phyloP scores from a whole-genome alignment of 116 monocot species.

The Cymodocea nodosa region DNA sequence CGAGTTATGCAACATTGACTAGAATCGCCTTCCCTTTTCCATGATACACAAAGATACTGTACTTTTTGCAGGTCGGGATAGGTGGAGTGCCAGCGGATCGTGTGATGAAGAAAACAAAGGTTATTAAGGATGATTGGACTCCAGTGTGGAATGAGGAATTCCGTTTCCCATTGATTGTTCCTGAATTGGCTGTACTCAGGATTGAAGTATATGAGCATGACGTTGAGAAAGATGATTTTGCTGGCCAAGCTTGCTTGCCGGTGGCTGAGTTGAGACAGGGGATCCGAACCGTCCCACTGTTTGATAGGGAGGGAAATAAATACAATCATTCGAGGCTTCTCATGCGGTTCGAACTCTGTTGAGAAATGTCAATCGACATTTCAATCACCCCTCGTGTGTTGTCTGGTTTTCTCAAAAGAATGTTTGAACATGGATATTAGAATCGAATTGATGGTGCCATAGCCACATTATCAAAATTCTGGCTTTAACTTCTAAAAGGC shows the following conservation, averaged over 20 bases:
- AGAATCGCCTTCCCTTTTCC: not conserved
- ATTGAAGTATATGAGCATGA: slow-evolving; percentile 36
- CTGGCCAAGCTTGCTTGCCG: slow-evolving; percentile 35
- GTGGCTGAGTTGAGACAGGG: slow-evolving; percentile 29
- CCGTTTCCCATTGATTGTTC: slow-evolving; percentile 30
- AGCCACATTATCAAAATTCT: too few species aligned
- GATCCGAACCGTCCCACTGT: slow-evolving; percentile 30
- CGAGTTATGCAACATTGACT: too few species aligned
- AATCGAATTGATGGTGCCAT: too few species aligned
- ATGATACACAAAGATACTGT: not conserved
- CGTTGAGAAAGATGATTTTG: slow-evolving; percentile 42
- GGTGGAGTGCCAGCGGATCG: slow-evolving; percentile 37
- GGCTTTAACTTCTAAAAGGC: too few species aligned
- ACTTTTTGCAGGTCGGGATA: slow-evolving; percentile 34
- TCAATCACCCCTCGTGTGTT: too few species aligned
- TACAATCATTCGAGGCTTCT: slow-evolving; percentile 32
- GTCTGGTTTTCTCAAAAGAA: too few species aligned
- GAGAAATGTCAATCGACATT: too few species aligned
- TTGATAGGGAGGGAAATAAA: slow-evolving; percentile 19
- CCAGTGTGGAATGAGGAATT: slow-evolving; percentile 46
- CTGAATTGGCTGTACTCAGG: slow-evolving; percentile 38
- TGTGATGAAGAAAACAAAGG: slow-evolving; percentile 33
- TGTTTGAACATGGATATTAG: too few species aligned
- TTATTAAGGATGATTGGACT: slow-evolving; percentile 26
- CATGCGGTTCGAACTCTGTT: slow-evolving; percentile 17